These are phyloP conservation scores for Daphne laureola DNA, from an alignment of 441 rosid species.

Conservation along the genomic window DNA sequence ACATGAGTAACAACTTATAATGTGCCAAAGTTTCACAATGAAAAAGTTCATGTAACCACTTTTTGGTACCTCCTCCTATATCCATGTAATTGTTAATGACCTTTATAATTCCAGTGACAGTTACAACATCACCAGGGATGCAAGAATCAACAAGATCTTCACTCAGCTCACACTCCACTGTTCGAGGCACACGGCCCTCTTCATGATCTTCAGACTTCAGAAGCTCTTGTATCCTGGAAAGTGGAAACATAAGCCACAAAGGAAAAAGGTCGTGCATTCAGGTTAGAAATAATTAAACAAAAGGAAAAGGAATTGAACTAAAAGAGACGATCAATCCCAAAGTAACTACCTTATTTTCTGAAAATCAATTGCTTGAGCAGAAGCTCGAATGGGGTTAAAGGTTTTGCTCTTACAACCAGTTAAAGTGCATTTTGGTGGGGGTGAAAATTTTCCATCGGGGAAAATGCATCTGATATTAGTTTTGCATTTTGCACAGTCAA, in stretches of 20 bases:
- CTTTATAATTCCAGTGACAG: constrained; percentile 88
- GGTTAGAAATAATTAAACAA: neutral
- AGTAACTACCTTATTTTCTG: constrained; percentile 77
- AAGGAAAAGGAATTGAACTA: neutral
- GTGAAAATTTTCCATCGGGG: constrained; percentile 91
- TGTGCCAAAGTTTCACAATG: constrained; percentile 1
- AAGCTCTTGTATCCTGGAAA: constrained; percentile 73
- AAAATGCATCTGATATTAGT: constrained; percentile 48
- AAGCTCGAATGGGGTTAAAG: constrained; percentile 71
- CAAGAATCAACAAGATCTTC: constrained; percentile 92
- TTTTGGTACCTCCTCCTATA: constrained; percentile 82
- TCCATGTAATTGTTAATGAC: constrained; percentile 87
- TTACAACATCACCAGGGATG: constrained; percentile 98
- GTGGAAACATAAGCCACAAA: constrained; percentile 10
- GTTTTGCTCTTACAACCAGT: constrained; percentile 87
- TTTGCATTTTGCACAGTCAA: constrained; percentile 77
- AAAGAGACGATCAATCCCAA: neutral
- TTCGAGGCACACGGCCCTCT: constrained; percentile 98
- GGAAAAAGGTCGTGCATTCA: neutral
- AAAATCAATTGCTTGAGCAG: constrained; percentile 77
- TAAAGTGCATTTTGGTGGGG: constrained; percentile 61
- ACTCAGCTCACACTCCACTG: constrained; percentile 90
- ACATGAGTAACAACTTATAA: neutral
- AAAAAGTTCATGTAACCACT: constrained; percentile 10
- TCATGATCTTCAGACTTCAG: constrained; percentile 80